These are phyloP conservation scores for Phyllosticta ampelicida DNA, from an alignment of 2,329 filamentous ascomycete genomes.

Conservation along the genomic window DNA sequence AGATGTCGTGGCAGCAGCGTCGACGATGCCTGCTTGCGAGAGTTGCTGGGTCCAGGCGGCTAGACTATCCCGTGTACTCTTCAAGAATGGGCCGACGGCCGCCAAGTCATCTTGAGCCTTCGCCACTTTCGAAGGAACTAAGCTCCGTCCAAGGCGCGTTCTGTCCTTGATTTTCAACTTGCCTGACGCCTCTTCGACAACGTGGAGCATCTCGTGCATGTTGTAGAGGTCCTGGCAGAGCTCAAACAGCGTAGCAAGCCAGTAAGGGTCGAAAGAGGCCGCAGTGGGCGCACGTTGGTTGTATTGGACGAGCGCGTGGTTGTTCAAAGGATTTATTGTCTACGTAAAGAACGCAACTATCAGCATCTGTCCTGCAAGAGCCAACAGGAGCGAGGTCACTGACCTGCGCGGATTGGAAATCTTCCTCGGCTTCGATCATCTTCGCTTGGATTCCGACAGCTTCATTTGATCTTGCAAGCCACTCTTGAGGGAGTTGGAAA, in stretches of 20 bases:
- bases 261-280: not conserved
- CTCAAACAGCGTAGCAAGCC: slow-evolving; percentile 7
- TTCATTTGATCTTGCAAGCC: not conserved
- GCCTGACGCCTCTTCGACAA: not conserved
- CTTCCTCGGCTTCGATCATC: not conserved
- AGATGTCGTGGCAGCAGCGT: slow-evolving; percentile 10
- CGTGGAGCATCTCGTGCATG: not conserved
- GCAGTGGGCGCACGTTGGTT: slow-evolving; percentile 7
- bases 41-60: slow-evolving; percentile 4
- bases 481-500: slow-evolving; percentile 22
- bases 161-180: slow-evolving; percentile 10
- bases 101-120: slow-evolving; percentile 12
- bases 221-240: slow-evolving; percentile 4
- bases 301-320: slow-evolving; percentile 30
- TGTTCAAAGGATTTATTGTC: slow-evolving; percentile 37
- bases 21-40: slow-evolving; percentile 2
- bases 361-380: slow-evolving; percentile 5
- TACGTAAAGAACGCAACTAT: slow-evolving; percentile 14
- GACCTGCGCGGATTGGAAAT: slow-evolving; percentile 12
- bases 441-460: not conserved
- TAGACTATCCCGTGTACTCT: slow-evolving; percentile 1
- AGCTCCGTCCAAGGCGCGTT: slow-evolving; percentile 15
- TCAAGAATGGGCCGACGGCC: slow-evolving; percentile 13
- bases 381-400: slow-evolving; percentile 11
- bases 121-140: slow-evolving; percentile 8